A percentile compares a stretch with the other conserved stretches of the same genome.
Evolutionary conservation across 306 rosid genomes (phyloP).

Genomic region (Gleditsia sinensis): DNA sequence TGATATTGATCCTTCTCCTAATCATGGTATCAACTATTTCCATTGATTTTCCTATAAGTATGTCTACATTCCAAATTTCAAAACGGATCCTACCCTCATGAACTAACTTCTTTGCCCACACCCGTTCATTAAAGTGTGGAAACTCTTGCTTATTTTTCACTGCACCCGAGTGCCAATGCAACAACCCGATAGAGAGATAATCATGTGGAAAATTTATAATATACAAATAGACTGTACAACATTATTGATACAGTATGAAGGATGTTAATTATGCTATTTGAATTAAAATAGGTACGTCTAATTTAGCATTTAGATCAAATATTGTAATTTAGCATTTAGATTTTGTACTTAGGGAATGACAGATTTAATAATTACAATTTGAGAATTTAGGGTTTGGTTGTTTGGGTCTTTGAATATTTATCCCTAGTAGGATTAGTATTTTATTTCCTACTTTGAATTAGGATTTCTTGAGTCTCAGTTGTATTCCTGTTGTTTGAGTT

Average conservation of each 20-base stretch:
- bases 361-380: not conserved
- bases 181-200: too few relatives aligned
- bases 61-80: too few relatives aligned
- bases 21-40: too few relatives aligned
- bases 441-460: not conserved
- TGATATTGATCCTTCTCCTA: too few relatives aligned
- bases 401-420: not conserved
- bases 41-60: too few relatives aligned
- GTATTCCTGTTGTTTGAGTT: not conserved
- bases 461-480: not conserved
- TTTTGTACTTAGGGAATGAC: not conserved
- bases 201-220: conserved; percentile 14
- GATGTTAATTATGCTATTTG: not conserved
- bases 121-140: too few relatives aligned
- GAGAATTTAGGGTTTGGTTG: not conserved
- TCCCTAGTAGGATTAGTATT: not conserved
- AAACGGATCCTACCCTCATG: too few relatives aligned
- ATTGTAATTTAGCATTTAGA: not conserved
- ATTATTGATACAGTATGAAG: not conserved
- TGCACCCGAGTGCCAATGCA: too few relatives aligned
- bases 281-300: too few relatives aligned
- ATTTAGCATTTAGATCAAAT: not conserved
- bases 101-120: too few relatives aligned
- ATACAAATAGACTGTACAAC: conserved; percentile 5
- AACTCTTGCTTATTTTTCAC: too few relatives aligned